phyloP scores from a whole-genome alignment of 768 basidiomycete genomes.

The Brasilioporus rufonigricans region DNA sequence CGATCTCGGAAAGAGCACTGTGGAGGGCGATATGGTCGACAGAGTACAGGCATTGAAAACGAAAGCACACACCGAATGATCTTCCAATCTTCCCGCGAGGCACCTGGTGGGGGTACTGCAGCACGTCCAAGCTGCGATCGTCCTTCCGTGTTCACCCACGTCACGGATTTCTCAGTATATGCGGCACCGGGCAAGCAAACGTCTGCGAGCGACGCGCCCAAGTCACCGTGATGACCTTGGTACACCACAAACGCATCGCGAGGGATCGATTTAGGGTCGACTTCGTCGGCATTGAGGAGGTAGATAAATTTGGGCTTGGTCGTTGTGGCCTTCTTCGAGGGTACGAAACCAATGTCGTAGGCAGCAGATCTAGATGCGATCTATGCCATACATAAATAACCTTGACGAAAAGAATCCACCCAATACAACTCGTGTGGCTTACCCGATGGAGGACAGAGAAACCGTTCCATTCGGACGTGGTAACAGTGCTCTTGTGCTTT shows the following conservation, averaged over 20 bases:
- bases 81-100: constrained; percentile 96
- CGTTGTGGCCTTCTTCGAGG: constrained; percentile 71
- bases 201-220: constrained; percentile 96
- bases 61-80: constrained; percentile 67
- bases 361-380: constrained; percentile 90
- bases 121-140: constrained; percentile 86
- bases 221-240: constrained; percentile 97
- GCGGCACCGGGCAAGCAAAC: constrained; percentile 91
- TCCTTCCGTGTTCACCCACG: constrained; percentile 98
- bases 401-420: background rate
- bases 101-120: constrained; percentile 93
- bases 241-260: constrained; percentile 95
- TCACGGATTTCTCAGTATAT: constrained; percentile 88
- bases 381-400: constrained; percentile 39
- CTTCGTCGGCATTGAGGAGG: constrained; percentile 93
- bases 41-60: background rate
- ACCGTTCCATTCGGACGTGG: constrained; percentile 94
- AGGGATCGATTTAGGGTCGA: constrained; percentile 86
- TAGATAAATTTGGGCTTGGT: constrained; percentile 93
- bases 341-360: constrained; percentile 92
- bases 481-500: constrained; percentile 66
- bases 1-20: constrained; percentile 86
- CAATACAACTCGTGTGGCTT: no score
- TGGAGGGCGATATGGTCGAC: background rate
- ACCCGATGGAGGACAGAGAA: constrained; percentile 92